A percentile compares a stretch with the other conserved stretches of the same genome.
These are phyloP conservation scores for Fusarium papillatum DNA, from an alignment of 2,329 filamentous ascomycete species.

Conservation along the genomic window DNA sequence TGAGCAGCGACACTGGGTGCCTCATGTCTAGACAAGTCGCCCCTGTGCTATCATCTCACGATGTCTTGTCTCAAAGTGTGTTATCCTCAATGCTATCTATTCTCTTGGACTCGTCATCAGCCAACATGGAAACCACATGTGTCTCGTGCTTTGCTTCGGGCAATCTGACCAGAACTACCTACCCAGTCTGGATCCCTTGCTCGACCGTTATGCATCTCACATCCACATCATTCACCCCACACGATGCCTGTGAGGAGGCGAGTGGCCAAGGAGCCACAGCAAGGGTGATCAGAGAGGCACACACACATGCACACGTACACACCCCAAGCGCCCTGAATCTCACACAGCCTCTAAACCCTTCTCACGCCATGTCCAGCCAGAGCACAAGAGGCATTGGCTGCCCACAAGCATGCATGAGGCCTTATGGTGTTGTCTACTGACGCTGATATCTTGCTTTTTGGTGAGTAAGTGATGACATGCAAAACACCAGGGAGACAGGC, in stretches of 20 bases:
- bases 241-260: constrained; percentile 18
- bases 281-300: constrained; percentile 21
- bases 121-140: constrained; percentile 7
- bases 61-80: constrained; percentile 22
- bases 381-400: constrained; percentile 15
- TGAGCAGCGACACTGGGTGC: constrained; percentile 10
- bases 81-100: constrained; percentile 13
- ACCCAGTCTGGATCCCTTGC: background rate
- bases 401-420: constrained; percentile 26
- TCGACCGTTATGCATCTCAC: constrained; percentile 10
- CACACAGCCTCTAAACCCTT: constrained; percentile 39
- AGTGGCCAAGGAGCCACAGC: constrained; percentile 17
- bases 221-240: constrained; percentile 12
- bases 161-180: constrained; percentile 8
- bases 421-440: constrained; percentile 17
- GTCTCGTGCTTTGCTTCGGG: constrained; percentile 1
- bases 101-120: constrained; percentile 3
- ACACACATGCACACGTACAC: background rate
- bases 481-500: constrained; percentile 7
- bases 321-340: constrained; percentile 41
- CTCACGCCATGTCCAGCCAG: constrained; percentile 14
- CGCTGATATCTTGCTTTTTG: constrained; percentile 13
- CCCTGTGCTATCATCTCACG: constrained; percentile 23
- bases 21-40: constrained; percentile 6
- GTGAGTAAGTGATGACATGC: constrained; percentile 9